Percentiles rank a stretch among this genome's conserved stretches.
Evolutionary conservation across 768 basidiomycete genomes (phyloP).

Genomic region (Lactarius akahatsu): DNA sequence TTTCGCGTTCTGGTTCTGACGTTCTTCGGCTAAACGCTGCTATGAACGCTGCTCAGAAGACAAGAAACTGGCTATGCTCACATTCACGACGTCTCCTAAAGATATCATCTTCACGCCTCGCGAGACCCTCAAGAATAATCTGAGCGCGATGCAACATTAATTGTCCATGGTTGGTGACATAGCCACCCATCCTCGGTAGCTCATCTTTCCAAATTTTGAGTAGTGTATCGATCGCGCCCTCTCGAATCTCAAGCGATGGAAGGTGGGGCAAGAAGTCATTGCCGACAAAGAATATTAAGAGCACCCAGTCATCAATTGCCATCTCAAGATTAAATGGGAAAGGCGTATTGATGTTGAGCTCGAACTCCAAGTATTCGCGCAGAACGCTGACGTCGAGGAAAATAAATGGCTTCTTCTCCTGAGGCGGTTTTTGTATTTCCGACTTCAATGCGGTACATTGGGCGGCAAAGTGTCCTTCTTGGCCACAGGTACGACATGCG

Average conservation of each 20-base stretch:
- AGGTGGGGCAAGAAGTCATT: conserved; percentile 99
- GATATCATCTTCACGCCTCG: conserved; percentile 93
- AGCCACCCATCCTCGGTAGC: conserved; percentile 94
- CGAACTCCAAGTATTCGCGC: conserved; percentile 97
- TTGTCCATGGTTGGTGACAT: conserved; percentile 89
- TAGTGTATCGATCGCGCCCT: conserved; percentile 97
- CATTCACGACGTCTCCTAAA: conserved; percentile 90
- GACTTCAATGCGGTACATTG: conserved; percentile 85
- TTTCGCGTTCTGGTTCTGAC: conserved; percentile 90
- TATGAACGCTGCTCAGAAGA: conserved; percentile 16
- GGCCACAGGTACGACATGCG: conserved; percentile 90
- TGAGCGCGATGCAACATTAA: conserved; percentile 84
- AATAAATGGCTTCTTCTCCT: conserved; percentile 93
- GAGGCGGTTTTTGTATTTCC: conserved; percentile 62
- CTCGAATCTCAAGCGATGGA: conserved; percentile 96
- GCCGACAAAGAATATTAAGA: conserved; percentile 99
- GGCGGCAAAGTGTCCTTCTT: conserved; percentile 92
- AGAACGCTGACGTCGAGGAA: conserved; percentile 96
- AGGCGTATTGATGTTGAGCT: conserved; percentile 76
- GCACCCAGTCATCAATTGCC: conserved; percentile 99
- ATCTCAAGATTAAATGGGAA: conserved; percentile 94
- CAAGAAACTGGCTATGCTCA: conserved; percentile 35
- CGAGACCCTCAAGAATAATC: conserved; percentile 93
- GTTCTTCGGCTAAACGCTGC: conserved; percentile 71
- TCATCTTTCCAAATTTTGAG: conserved; percentile 95